Conservation (phyloP, 129 eudicot species). For the Smallanthus sonchifolius region DNA sequence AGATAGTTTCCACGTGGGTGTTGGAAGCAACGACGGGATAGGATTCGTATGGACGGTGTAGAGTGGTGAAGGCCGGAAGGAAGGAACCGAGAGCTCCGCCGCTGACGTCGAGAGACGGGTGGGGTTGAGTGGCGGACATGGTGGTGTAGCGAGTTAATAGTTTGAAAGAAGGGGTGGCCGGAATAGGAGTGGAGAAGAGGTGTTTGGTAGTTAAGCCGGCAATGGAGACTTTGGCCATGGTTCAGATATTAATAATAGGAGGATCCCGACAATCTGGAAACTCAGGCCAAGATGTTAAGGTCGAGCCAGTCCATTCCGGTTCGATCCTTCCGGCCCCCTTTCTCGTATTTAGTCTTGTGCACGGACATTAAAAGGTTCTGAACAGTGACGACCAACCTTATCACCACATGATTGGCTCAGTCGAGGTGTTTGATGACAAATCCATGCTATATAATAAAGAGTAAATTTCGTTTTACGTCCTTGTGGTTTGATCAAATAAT, state of each 20-base stretch:
- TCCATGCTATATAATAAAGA: too few species aligned
- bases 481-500: too few species aligned
- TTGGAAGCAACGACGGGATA: slow-evolving; percentile 56
- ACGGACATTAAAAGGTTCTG: not conserved
- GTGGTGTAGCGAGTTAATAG: not conserved
- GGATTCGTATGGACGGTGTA: slow-evolving; percentile 56
- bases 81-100: slow-evolving; percentile 62
- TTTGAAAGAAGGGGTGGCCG: not conserved
- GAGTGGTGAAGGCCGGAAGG: slow-evolving; percentile 51
- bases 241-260: not conserved
- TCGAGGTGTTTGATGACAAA: not conserved
- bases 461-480: too few species aligned
- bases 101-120: slow-evolving; percentile 58
- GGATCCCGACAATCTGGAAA: slow-evolving; percentile 4
- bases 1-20: slow-evolving; percentile 82
- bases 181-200: slow-evolving; percentile 3
- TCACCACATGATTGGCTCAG: not conserved
- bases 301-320: slow-evolving; percentile 7
- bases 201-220: slow-evolving; percentile 25
- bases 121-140: slow-evolving; percentile 44
- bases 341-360: not conserved
- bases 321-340: not conserved
- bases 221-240: slow-evolving; percentile 47
- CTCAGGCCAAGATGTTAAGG: not conserved
- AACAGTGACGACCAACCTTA: not conserved